These are phyloP conservation scores for Cymbidium sinense DNA, from an alignment of 106 monocot genomes.

Conservation along the genomic window DNA sequence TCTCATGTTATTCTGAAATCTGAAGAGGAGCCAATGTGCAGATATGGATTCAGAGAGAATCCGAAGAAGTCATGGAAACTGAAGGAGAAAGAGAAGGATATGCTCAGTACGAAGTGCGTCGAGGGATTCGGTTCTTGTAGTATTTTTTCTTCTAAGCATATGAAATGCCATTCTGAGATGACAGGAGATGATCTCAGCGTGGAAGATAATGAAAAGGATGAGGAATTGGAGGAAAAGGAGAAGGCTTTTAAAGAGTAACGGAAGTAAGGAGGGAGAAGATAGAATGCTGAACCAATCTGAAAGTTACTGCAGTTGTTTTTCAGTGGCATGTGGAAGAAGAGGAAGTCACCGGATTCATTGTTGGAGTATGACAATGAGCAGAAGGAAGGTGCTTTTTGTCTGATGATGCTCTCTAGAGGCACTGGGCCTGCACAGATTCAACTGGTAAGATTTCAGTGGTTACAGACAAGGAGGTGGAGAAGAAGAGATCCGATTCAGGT, in stretches of 20 bases:
- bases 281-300: background rate
- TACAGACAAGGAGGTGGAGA: background rate
- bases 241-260: background rate
- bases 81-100: background rate
- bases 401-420: conserved; percentile 13
- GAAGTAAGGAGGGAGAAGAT: background rate
- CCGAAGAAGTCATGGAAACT: background rate
- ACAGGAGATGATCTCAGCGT: background rate
- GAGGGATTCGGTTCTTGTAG: background rate
- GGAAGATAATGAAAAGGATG: background rate
- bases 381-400: background rate
- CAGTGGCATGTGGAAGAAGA: too few species aligned
- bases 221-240: background rate
- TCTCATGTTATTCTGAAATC: background rate
- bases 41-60: background rate
- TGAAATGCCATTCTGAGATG: background rate
- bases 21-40: background rate
- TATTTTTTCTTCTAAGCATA: background rate
- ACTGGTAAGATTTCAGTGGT: too few species aligned
- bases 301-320: background rate
- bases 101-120: background rate
- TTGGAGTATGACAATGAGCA: background rate
- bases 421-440: too few species aligned
- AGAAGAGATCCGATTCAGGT: background rate
- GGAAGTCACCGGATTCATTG: background rate